These are phyloP conservation scores for Petasospora fabianii DNA, from an alignment of 1,139 yeast genomes.

Conservation along the genomic window DNA sequence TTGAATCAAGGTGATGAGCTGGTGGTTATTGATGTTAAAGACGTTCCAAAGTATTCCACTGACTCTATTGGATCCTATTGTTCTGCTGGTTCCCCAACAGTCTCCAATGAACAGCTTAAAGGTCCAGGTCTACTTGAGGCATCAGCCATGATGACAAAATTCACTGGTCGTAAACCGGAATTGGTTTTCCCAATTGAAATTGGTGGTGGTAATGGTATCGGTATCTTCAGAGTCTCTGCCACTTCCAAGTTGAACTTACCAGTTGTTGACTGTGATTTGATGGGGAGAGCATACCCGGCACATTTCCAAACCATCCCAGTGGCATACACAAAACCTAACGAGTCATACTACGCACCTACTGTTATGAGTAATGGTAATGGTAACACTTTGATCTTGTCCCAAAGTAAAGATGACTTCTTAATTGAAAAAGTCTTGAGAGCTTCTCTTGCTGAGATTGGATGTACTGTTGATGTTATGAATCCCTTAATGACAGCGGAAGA, in stretches of 20 bases:
- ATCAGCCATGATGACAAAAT: conserved; percentile 30
- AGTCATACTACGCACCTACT: conserved; percentile 32
- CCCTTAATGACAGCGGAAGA: conserved; percentile 33
- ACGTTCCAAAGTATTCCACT: conserved; percentile 27
- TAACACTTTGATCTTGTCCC: conserved; percentile 35
- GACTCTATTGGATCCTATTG: conserved; percentile 30
- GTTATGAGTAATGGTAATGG: conserved; percentile 44
- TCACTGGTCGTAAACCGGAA: conserved; percentile 28
- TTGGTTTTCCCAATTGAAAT: conserved; percentile 37
- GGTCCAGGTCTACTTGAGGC: conserved; percentile 37
- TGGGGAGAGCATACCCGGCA: conserved; percentile 46
- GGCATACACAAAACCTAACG: conserved; percentile 22
- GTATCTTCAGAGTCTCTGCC: conserved; percentile 32
- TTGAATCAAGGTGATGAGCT: conserved; percentile 35
- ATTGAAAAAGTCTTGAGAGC: conserved; percentile 41
- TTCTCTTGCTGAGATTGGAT: conserved; percentile 38
- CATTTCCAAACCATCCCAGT: conserved; percentile 37
- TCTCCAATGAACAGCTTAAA: conserved; percentile 37
- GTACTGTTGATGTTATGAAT: conserved; percentile 36
- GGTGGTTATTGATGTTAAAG: conserved; percentile 35
- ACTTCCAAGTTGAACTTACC: conserved; percentile 33
- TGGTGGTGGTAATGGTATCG: conserved; percentile 43
- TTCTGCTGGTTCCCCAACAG: conserved; percentile 45
- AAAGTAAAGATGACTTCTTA: conserved; percentile 32
- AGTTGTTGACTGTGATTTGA: conserved; percentile 39